Evolutionary conservation across 352 stramenopile genomes (phyloP).

Genomic region (Phytophthora ohioensis): DNA sequence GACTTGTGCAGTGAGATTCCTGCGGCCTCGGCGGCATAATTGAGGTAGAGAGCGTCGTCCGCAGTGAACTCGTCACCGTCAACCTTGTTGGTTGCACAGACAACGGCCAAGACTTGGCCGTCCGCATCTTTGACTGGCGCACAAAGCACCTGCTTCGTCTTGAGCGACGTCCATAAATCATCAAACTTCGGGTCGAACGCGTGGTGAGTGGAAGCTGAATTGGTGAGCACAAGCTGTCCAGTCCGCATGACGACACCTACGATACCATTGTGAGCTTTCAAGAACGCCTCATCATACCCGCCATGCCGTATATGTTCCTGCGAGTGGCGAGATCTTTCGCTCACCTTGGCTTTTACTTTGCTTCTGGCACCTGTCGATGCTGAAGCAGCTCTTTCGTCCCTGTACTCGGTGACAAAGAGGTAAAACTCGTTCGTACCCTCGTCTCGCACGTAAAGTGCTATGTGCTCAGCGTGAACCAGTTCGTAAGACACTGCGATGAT

Average conservation of each 20-base stretch:
- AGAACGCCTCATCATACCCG: slow-evolving; percentile 58
- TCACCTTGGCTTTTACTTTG: slow-evolving; percentile 16
- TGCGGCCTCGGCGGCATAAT: slow-evolving; percentile 74
- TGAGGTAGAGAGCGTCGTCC: slow-evolving; percentile 78
- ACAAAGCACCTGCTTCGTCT: slow-evolving; percentile 69
- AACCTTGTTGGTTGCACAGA: slow-evolving; percentile 78
- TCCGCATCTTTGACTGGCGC: slow-evolving; percentile 65
- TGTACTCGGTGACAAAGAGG: slow-evolving; percentile 45
- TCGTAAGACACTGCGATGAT: slow-evolving; percentile 76
- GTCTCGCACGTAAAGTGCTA: slow-evolving; percentile 73
- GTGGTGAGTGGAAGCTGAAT: slow-evolving; percentile 59
- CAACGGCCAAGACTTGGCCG: slow-evolving; percentile 62
- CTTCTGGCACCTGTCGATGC: background rate
- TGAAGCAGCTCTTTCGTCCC: background rate
- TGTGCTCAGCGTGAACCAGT: slow-evolving; percentile 66
- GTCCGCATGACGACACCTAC: slow-evolving; percentile 72
- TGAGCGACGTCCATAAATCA: slow-evolving; percentile 53
- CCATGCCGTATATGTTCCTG: slow-evolving; percentile 28
- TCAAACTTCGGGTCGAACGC: slow-evolving; percentile 73
- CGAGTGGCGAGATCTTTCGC: slow-evolving; percentile 10
- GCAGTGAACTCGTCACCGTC: slow-evolving; percentile 71
- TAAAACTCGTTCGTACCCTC: slow-evolving; percentile 75
- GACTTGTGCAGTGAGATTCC: slow-evolving; percentile 82
- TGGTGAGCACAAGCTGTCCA: slow-evolving; percentile 69
- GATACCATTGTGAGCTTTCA: slow-evolving; percentile 78